Base-by-base conservation (phyloP, 108 stramenopile genomes). In the Cyclostephanos invisitatus region DNA sequence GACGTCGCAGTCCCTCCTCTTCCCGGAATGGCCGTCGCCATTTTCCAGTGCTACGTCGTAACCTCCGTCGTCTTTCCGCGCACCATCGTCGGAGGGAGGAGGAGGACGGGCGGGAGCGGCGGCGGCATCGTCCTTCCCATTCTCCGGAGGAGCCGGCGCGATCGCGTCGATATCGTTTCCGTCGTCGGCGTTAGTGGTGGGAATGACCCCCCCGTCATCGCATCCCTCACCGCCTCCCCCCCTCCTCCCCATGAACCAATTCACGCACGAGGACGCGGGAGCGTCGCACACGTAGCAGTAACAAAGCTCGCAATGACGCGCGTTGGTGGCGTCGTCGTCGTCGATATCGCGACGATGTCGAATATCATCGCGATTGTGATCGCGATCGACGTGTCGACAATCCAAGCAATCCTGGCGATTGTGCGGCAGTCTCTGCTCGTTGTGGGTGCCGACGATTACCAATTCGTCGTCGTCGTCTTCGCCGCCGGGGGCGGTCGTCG, bases 231-330 rank as follows among this genome's bases (percentile, higher is more conserved):
- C 47, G 0, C 48, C 38, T 28, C 40, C 3, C 10, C n/a, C 29
- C 38, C 20, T 9, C n/a, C 64, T 14, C 1, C 73, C 73, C 32
- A 14, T 28, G 28, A 59, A 38, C 75, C 75, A 76, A 64, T 55
- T 22, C 25, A 21, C 27, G 46, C 75, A 76, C 48, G 71, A 70
- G 14, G 35, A 29, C 9, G 75, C 75, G 1, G 70, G 70, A 24
- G 50, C 42, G 32, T 76, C 75, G 36, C 75, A 76, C 18, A 76
- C 70, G 62, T 72, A 72, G 64, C 75, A 76, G 28, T 76, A 76
- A 51, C 75, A 76, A 38, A 76, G 56, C 15, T n/a, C 36, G 49
- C 75, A 76, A 28, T 55, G 64, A 0, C 50, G 49, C 46, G 70
- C 62, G 72, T 76, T 72, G 2, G 44, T 72, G 2, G 44, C 40